Evolutionary conservation across 23 red algal genomes (phyloP), one percentile per base, ranked within the genome.

Genomic region (Gracilaria caudata): DNA sequence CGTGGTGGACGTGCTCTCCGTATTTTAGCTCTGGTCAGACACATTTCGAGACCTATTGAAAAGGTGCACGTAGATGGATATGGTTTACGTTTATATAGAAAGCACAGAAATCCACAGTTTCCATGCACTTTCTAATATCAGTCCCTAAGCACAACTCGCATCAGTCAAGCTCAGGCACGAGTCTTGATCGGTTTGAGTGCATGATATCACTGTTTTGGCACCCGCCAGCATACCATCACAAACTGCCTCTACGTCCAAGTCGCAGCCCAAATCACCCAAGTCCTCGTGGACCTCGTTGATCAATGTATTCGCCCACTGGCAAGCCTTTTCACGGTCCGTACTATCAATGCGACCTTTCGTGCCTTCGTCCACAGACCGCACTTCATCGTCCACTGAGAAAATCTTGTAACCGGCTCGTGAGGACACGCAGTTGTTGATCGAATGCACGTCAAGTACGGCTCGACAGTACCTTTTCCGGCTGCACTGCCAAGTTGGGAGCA

Each of bases 361-460:
- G 4, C 26, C 3, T 16, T 6, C 16, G 19, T 61, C 57, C 26
- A 29, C 57, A 4, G 57, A 61, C 26, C 16, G 57, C 57, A 29
- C 57, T 3, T 61, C 6, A 16, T 61, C 16, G 26, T 61, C 16
- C 57, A 20, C 57, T 29, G 57, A 61, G 57, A 20, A 61, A 61
- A 25, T 61, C 7, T 45, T 61, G n/a, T 61, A 61, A 16, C 57
- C 57, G 7, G 57, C 57, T 4, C 57, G 5, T 61, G 57, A n/a
- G 7, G 57, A 61, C 57, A 61, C 26, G 57, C 57, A 61, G 19
- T 61, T 61, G 57, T 61, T 61, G 7, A 61, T 29, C 57, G 57
- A 61, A 29, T n/a, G 26, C 57, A 29, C 57, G 7, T 61, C 57
- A 61, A 61, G 57, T 29, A 61, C 16, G 7, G 57, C 57, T 61